Conservation (phyloP, 176 grass and related monocot species). For the Saccharum spontaneum region DNA sequence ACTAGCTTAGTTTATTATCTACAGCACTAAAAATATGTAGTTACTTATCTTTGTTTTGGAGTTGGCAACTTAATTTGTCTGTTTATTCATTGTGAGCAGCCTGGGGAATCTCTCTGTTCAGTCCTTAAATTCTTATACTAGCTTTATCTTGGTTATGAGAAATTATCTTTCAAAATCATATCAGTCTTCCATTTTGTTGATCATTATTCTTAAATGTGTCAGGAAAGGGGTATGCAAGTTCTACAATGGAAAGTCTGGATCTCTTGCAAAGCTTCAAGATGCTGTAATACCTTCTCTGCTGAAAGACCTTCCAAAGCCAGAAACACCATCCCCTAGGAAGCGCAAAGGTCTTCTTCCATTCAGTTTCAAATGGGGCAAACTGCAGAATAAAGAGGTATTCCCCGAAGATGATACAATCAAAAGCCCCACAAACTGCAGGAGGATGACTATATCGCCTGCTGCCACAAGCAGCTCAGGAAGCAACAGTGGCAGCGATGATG, state of each 20-base stretch:
- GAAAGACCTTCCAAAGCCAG: slow-evolving; percentile 66
- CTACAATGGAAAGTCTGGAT: slow-evolving; percentile 77
- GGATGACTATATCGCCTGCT: slow-evolving; percentile 34
- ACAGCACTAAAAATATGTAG: slow-evolving; percentile 34
- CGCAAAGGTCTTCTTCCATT: slow-evolving; percentile 80
- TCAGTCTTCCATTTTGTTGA: slow-evolving; percentile 25
- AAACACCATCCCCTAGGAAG: slow-evolving; percentile 63
- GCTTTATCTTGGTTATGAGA: not conserved
- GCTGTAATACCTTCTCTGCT: slow-evolving; percentile 37
- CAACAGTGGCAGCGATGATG: slow-evolving; percentile 67
- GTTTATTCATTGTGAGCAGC: slow-evolving; percentile 10
- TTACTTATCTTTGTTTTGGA: slow-evolving; percentile 27
- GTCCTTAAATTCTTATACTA: slow-evolving; percentile 16
- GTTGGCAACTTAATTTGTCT: slow-evolving; percentile 31
- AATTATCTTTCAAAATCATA: not conserved
- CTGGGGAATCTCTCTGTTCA: slow-evolving; percentile 14
- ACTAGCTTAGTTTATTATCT: slow-evolving; percentile 25
- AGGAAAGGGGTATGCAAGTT: slow-evolving; percentile 80
- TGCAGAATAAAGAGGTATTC: slow-evolving; percentile 43
- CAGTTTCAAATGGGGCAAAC: slow-evolving; percentile 63
- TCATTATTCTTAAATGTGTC: slow-evolving; percentile 33
- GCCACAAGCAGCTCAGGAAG: slow-evolving; percentile 74
- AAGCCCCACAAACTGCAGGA: slow-evolving; percentile 55
- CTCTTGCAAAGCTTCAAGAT: slow-evolving; percentile 51
- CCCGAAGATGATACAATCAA: slow-evolving; percentile 40